Evolutionary conservation across 2,329 filamentous ascomycete species (phyloP).

Genomic region (Fusarium torreyae): DNA sequence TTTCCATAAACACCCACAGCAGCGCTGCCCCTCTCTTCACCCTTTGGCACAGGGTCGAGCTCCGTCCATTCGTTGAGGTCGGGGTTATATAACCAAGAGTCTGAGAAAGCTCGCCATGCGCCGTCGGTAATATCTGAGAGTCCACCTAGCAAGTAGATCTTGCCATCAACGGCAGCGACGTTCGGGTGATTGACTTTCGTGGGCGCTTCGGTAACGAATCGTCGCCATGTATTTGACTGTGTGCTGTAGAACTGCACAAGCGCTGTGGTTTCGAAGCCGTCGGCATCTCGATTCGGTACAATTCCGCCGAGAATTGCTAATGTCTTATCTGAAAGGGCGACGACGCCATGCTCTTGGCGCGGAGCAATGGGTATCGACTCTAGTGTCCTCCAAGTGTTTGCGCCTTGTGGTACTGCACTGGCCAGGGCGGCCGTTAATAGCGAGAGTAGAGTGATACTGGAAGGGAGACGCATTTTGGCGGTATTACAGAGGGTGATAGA

Average conservation of each 20-base stretch:
- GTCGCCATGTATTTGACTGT: constrained; percentile 51
- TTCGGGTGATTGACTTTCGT: constrained; percentile 57
- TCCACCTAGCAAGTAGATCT: constrained; percentile 59
- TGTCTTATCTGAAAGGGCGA: constrained; percentile 42
- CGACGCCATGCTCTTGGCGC: constrained; percentile 50
- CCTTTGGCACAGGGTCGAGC: constrained; percentile 49
- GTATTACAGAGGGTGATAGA: not conserved
- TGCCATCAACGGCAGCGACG: constrained; percentile 53
- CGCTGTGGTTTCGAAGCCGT: constrained; percentile 41
- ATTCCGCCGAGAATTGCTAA: constrained; percentile 51
- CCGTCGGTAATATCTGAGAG: constrained; percentile 46
- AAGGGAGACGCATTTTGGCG: constrained; percentile 15
- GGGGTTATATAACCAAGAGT: constrained; percentile 53
- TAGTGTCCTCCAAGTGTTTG: constrained; percentile 43
- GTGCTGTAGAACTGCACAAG: constrained; percentile 54
- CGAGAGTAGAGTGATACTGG: not conserved
- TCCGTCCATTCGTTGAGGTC: constrained; percentile 48
- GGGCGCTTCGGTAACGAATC: constrained; percentile 48
- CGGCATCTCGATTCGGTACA: constrained; percentile 31
- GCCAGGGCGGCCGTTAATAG: constrained; percentile 19
- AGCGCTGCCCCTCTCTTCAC: constrained; percentile 52
- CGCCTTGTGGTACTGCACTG: constrained; percentile 13
- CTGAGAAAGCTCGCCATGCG: constrained; percentile 48
- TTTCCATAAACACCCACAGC: constrained; percentile 51
- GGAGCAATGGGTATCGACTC: constrained; percentile 44